Evolutionary conservation across 2,329 filamentous ascomycete species (phyloP), one percentile per base, ranked within the genome.

Genomic region (Botryotinia calthae): DNA sequence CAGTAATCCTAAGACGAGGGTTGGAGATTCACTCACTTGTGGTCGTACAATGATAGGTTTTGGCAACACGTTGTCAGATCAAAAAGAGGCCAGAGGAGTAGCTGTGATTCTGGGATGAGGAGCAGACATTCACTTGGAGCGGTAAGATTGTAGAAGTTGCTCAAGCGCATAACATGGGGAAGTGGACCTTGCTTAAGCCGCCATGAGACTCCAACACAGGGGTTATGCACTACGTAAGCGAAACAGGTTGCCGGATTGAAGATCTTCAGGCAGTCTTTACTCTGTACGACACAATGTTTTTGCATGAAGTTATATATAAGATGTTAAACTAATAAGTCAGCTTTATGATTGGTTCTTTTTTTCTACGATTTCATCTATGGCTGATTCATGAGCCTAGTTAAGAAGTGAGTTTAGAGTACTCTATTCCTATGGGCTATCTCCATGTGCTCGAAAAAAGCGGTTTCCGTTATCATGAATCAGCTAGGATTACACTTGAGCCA

Each of bases 181-280:
- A 46, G 67, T 48, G 62, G 66, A 67, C 40, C 51, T 56, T 56
- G 51, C n/a, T 56, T 28, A 56, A 54, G 48, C 48, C 51, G 48
- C 48, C 40, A 54, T 63, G 70, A 67, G 44, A 64, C 42, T 66
- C 62, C 63, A 65, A 65, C 65, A 62, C 64, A 69, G 48, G 71
- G 71, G 44, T 61, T 61, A 48, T 25, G 54, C 61, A 56, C 51
- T 56, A 56, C 51, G 51, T 18, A 56, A 56, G 51, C 51, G 51
- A 56, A 56, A 28, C n/a, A 56, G 18, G 48, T n/a, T n/a, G 12
- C 48, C 25, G 48, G 48, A 56, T 16, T 28, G 51, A 28, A 56
- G 14, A 56, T 56, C 51, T 56, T 56, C 51, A 16, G n/a, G 7
- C n/a, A 54, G 48, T 6, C 25, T 51, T 51, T 51, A 48, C 22